These are phyloP conservation scores for Trifolium repens DNA, from an alignment of 306 rosid species.

Conservation along the genomic window DNA sequence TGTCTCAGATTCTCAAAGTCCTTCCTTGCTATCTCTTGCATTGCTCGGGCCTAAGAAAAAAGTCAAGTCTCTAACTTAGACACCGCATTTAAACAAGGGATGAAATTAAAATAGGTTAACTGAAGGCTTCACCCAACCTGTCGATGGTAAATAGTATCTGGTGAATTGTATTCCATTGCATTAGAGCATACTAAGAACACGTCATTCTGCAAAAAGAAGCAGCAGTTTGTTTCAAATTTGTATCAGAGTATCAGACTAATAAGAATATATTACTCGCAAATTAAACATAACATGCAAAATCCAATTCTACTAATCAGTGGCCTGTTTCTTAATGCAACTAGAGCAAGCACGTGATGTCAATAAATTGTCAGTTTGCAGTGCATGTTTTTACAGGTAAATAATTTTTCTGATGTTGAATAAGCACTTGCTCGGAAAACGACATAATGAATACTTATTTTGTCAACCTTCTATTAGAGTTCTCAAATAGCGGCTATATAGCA, in stretches of 20 bases:
- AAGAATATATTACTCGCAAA: conserved; percentile 1
- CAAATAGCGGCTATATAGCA: too few relatives aligned
- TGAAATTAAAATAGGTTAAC: conserved; percentile 16
- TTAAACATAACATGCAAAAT: conserved; percentile 21
- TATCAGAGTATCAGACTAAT: background rate
- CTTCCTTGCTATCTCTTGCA: conserved; percentile 83
- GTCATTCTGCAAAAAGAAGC: conserved; percentile 72
- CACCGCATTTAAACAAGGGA: background rate
- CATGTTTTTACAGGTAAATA: too few relatives aligned
- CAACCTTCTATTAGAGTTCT: background rate
- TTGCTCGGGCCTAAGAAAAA: conserved; percentile 76
- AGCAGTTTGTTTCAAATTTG: conserved; percentile 35
- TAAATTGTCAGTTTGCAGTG: too few relatives aligned
- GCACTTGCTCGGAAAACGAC: too few relatives aligned
- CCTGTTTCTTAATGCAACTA: background rate
- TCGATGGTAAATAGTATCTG: conserved; percentile 80
- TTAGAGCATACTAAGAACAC: conserved; percentile 85
- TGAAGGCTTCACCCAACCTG: conserved; percentile 65
- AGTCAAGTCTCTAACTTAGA: conserved; percentile 29
- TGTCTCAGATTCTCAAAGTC: conserved; percentile 91
- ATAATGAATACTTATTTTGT: conserved; percentile 5
- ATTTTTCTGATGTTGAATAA: too few relatives aligned
- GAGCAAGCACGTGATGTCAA: too few relatives aligned
- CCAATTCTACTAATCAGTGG: conserved; percentile 17
- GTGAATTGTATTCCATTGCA: conserved; percentile 87